These are phyloP conservation scores for Harringtonia lauricola DNA, from an alignment of 2,329 filamentous ascomycete species.

Conservation along the genomic window DNA sequence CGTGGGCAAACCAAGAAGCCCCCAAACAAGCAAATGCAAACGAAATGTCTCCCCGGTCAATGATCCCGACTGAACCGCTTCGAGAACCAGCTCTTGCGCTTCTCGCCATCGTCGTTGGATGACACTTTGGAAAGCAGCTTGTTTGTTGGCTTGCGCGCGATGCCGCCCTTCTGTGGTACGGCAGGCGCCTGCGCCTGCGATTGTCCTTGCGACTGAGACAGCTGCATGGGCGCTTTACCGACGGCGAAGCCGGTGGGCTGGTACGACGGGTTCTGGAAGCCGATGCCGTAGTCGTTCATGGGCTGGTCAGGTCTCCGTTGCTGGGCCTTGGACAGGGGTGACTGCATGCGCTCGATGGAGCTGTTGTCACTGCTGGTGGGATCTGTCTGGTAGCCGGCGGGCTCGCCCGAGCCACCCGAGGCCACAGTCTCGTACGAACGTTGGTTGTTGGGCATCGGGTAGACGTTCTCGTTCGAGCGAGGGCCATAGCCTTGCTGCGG, in stretches of 20 bases:
- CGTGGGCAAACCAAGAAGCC: not conserved
- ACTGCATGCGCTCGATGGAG: constrained; percentile 65
- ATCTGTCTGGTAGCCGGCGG: constrained; percentile 71
- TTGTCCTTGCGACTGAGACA: no score
- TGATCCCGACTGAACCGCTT: constrained; percentile 61
- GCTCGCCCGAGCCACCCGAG: constrained; percentile 64
- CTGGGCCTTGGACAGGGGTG: constrained; percentile 27
- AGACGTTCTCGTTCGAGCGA: constrained; percentile 33
- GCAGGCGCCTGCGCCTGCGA: no score
- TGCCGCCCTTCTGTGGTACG: constrained; percentile 19
- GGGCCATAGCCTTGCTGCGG: constrained; percentile 27
- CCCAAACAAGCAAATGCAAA: not conserved
- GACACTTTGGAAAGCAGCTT: constrained; percentile 2
- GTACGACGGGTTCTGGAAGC: constrained; percentile 33
- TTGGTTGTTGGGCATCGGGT: constrained; percentile 52
- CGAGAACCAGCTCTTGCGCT: constrained; percentile 85
- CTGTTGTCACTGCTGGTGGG: constrained; percentile 84
- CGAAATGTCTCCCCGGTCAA: no score
- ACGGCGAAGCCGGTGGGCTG: constrained; percentile 29
- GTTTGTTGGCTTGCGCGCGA: constrained; percentile 18
- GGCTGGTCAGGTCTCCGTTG: constrained; percentile 28
- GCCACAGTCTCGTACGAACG: constrained; percentile 81
- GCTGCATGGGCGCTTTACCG: constrained; percentile 11
- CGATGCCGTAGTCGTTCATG: constrained; percentile 55
- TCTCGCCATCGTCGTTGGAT: constrained; percentile 36